Conservation (phyloP, 2,329 filamentous ascomycete genomes). For the Sporothrix schenckii region DNA sequence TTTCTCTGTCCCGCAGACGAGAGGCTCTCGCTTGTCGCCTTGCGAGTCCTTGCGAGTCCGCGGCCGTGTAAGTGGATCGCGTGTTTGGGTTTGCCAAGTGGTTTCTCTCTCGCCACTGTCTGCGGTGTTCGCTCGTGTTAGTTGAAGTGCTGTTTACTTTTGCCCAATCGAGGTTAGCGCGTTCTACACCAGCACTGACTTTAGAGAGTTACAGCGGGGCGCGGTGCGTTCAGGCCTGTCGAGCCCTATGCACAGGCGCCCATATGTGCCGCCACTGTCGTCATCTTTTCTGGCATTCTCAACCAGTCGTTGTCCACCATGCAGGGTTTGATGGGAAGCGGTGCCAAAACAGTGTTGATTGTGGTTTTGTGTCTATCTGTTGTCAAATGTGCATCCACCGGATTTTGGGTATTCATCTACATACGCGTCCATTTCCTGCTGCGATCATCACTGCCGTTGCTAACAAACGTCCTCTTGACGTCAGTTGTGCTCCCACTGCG, state of each 20-base stretch:
- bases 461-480: too few relatives aligned
- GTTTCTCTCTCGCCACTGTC: not conserved
- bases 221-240: not conserved
- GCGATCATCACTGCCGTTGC: too few relatives aligned
- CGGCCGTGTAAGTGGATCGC: slow-evolving; percentile 8
- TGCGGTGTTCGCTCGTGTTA: too few relatives aligned
- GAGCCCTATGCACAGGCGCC: not conserved
- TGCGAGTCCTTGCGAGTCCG: not conserved
- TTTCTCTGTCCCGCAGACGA: not conserved
- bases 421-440: too few relatives aligned
- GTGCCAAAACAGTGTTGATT: not conserved
- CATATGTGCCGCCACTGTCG: not conserved
- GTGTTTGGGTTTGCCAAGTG: not conserved
- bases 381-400: not conserved
- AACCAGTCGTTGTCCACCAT: not conserved
- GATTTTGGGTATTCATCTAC: not conserved
- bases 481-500: too few relatives aligned
- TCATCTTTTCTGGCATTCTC: not conserved
- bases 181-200: not conserved
- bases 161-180: slow-evolving; percentile 31
- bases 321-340: not conserved
- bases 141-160: slow-evolving; percentile 33
- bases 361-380: not conserved
- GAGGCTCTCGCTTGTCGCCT: not conserved
- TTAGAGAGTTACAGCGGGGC: not conserved